phyloP scores from a whole-genome alignment of 768 basidiomycete genomes.

The Phaeotremella fagi region DNA sequence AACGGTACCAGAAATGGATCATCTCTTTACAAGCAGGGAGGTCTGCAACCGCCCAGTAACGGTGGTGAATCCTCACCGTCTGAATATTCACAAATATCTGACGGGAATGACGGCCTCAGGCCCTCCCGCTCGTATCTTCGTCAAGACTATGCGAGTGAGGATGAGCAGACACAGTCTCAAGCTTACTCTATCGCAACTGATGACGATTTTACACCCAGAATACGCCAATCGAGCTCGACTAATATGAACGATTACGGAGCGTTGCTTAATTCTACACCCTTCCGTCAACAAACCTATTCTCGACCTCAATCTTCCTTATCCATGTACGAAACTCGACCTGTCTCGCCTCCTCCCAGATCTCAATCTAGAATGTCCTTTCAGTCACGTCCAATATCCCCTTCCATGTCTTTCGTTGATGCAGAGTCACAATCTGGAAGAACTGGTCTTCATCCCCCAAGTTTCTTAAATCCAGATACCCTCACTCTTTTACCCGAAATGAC shows the following conservation, averaged over 20 bases:
- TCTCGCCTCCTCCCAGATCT: neutral
- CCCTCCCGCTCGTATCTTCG: conserved; percentile 30
- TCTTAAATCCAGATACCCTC: conserved; percentile 37
- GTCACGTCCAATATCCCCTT: conserved; percentile 20
- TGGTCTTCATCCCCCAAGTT: conserved; percentile 29
- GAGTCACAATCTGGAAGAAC: neutral
- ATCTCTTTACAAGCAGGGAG: conserved; percentile 6
- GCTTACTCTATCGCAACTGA: neutral
- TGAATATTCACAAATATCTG: conserved; percentile 30
- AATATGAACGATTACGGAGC: neutral
- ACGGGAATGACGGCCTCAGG: conserved; percentile 5
- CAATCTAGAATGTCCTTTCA: neutral
- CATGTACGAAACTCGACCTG: neutral
- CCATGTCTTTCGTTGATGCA: neutral
- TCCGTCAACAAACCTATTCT: neutral
- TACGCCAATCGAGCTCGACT: neutral
- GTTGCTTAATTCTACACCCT: neutral
- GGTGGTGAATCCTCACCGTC: conserved; percentile 20
- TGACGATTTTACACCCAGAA: neutral
- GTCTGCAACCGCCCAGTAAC: conserved; percentile 3
- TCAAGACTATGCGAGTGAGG: conserved; percentile 5
- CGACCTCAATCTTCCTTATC: neutral
- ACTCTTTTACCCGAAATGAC: conserved; percentile 45
- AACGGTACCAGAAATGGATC: conserved; percentile 8
- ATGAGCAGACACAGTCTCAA: conserved; percentile 1